These are phyloP conservation scores for Moricandia arvensis DNA, from an alignment of 345 rosid genomes.

Conservation along the genomic window DNA sequence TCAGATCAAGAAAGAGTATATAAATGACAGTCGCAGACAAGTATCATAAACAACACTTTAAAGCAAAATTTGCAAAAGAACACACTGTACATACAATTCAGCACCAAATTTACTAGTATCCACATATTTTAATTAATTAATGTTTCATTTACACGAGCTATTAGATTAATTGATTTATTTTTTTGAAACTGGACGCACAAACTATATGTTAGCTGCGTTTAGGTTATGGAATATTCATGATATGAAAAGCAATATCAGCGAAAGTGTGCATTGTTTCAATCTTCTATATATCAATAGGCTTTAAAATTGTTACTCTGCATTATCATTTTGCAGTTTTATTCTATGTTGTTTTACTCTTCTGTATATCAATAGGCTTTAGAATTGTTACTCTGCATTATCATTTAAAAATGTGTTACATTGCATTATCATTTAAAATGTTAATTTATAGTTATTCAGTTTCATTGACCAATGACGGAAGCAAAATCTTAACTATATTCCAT, in stretches of 20 bases:
- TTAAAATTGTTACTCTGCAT: neutral
- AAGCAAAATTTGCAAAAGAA: neutral
- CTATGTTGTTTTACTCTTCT: neutral
- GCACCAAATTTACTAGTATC: neutral
- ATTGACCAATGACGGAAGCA: conserved; percentile 5
- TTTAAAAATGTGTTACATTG: neutral
- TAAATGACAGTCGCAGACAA: neutral
- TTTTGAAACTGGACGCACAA: neutral
- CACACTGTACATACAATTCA: neutral
- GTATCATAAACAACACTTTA: neutral
- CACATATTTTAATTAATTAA: neutral
- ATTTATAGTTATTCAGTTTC: neutral
- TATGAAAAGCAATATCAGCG: neutral
- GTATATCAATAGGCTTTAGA: neutral
- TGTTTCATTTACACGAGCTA: neutral
- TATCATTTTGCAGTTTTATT: neutral
- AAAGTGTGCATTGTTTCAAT: neutral
- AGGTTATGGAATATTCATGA: neutral
- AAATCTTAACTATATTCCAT: neutral
- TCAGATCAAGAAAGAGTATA: neutral
- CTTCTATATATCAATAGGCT: neutral
- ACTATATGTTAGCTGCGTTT: neutral
- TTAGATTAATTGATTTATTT: neutral
- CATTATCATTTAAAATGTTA: neutral
- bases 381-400: neutral